Evolutionary conservation across 2,329 filamentous ascomycete genomes (phyloP).

Genomic region (Diaporthe humulicola): DNA sequence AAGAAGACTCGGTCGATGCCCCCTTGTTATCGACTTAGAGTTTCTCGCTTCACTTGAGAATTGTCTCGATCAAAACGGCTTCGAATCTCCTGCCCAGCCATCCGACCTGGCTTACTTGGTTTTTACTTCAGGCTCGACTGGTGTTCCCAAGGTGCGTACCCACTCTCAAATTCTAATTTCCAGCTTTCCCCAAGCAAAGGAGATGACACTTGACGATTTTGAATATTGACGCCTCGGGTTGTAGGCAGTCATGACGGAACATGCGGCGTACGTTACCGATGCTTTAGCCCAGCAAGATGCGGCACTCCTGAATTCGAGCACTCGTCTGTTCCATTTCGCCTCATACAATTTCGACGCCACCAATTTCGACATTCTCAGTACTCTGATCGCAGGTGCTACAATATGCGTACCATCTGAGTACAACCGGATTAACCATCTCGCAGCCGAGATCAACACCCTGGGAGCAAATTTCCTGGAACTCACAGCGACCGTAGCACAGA

Average conservation of each 20-base stretch:
- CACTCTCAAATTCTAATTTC: background rate
- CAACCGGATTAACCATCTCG: conserved; percentile 52
- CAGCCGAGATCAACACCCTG: conserved; percentile 40
- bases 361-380: conserved; percentile 42
- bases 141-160: background rate
- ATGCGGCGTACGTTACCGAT: background rate
- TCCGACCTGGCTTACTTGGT: background rate
- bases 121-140: background rate
- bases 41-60: background rate
- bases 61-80: background rate
- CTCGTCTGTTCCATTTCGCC: conserved; percentile 51
- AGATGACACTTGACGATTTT: background rate
- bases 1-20: background rate
- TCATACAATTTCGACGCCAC: conserved; percentile 50
- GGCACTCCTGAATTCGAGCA: conserved; percentile 28
- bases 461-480: conserved; percentile 37
- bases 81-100: background rate
- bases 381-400: conserved; percentile 46
- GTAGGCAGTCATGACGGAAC: background rate
- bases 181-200: background rate
- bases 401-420: conserved; percentile 54
- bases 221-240: background rate
- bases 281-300: background rate
- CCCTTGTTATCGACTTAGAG: background rate
- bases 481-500: conserved; percentile 29